These are phyloP conservation scores for Cyclostephanos invisitatus DNA, from an alignment of 108 stramenopile species.

Conservation along the genomic window DNA sequence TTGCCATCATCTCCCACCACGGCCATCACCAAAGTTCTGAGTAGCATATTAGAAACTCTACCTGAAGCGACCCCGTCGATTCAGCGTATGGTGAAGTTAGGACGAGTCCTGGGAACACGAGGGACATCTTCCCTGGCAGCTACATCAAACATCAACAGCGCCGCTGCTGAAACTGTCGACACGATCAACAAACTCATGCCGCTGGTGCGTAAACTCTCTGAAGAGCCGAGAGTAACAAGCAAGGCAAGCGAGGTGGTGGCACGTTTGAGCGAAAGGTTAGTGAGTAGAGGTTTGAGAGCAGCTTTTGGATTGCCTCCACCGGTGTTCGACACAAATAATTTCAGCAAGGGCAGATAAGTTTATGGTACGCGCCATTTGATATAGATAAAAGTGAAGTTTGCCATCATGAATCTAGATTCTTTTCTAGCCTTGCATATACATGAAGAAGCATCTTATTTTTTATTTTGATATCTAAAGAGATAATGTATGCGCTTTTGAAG, in stretches of 20 bases:
- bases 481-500: too few relatives aligned
- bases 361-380: neutral
- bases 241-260: slow-evolving; percentile 75
- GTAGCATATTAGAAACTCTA: slow-evolving; percentile 49
- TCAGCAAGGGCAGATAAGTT: neutral
- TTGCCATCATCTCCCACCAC: slow-evolving; percentile 31
- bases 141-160: slow-evolving; percentile 17
- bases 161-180: slow-evolving; percentile 47
- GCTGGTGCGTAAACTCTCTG: slow-evolving; percentile 67
- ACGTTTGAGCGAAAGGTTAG: slow-evolving; percentile 64
- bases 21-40: slow-evolving; percentile 24
- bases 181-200: slow-evolving; percentile 65
- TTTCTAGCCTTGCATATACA: too few relatives aligned
- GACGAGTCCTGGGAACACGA: slow-evolving; percentile 52
- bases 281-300: slow-evolving; percentile 72
- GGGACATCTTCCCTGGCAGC: slow-evolving; percentile 42
- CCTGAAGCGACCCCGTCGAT: slow-evolving; percentile 76
- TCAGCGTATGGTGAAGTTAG: slow-evolving; percentile 62
- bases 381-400: too few relatives aligned
- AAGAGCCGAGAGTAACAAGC: slow-evolving; percentile 71
- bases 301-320: slow-evolving; percentile 77
- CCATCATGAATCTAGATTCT: too few relatives aligned
- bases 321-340: slow-evolving; percentile 15
- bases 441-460: too few relatives aligned
- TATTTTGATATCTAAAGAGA: too few relatives aligned